These are phyloP conservation scores for Sporisorium exsertum DNA, from an alignment of 1,284 basidiomycete species.

Conservation along the genomic window DNA sequence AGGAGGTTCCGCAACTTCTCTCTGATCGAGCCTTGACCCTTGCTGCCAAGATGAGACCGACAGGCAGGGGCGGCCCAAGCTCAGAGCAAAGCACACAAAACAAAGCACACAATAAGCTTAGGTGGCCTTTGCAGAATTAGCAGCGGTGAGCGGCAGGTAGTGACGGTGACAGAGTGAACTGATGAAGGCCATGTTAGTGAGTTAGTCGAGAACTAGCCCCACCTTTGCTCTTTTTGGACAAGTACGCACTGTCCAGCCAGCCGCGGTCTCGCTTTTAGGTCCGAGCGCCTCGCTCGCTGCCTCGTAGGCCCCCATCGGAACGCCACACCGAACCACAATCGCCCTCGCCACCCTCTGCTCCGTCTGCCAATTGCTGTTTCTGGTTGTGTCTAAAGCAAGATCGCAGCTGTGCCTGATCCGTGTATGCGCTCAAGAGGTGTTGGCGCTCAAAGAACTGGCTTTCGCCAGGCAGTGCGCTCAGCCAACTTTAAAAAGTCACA, in stretches of 20 bases:
- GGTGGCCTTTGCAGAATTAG: not conserved
- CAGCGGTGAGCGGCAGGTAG: no score
- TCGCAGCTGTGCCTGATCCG: constrained; percentile 18
- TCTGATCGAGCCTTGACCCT: constrained; percentile 23
- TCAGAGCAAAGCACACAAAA: not conserved
- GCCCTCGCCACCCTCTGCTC: constrained; percentile 12
- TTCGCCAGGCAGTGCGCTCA: no score
- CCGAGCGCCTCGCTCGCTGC: not conserved
- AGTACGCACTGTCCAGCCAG: no score
- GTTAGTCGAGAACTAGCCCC: not conserved
- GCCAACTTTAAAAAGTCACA: constrained; percentile 24
- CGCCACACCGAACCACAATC: constrained; percentile 19
- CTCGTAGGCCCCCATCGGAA: constrained; percentile 6
- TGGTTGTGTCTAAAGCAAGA: not conserved
- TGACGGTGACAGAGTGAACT: not conserved
- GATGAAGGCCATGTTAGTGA: not conserved
- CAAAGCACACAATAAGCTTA: not conserved
- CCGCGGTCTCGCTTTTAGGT: not conserved
- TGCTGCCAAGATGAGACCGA: constrained; percentile 13
- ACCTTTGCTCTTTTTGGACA: constrained; percentile 2
- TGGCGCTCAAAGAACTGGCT: no score
- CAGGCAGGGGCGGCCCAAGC: constrained; percentile 1
- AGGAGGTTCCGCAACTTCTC: not conserved
- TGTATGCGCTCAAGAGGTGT: constrained; percentile 10
- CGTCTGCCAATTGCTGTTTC: not conserved